These are phyloP conservation scores for Gynochthodes officinalis DNA, from an alignment of 257 asterid genomes.

Conservation along the genomic window DNA sequence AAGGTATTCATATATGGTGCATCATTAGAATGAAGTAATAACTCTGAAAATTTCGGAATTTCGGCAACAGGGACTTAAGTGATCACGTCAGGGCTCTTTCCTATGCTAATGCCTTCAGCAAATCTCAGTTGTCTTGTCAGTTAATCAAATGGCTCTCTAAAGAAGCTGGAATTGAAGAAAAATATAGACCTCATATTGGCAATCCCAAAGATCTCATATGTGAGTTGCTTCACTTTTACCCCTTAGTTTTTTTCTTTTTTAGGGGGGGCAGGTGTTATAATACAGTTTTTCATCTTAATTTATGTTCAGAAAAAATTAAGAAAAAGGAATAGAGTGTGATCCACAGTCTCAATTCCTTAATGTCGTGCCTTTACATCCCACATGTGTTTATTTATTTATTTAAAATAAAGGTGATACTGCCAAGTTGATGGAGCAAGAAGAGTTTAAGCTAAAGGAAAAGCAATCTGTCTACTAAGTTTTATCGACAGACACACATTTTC, in stretches of 20 bases:
- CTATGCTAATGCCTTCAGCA: conserved; percentile 51
- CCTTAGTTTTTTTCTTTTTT: background rate
- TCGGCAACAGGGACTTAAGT: conserved; percentile 45
- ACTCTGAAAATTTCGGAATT: conserved; percentile 29
- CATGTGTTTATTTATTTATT: background rate
- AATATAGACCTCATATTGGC: conserved; percentile 28
- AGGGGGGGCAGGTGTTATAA: background rate
- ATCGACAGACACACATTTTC: background rate
- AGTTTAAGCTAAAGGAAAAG: background rate
- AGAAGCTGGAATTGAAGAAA: conserved; percentile 38
- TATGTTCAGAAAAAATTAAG: background rate
- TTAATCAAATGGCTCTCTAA: conserved; percentile 48
- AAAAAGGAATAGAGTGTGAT: background rate
- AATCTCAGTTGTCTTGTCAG: conserved; percentile 51
- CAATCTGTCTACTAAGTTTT: background rate
- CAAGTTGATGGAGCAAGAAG: background rate
- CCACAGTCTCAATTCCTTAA: background rate
- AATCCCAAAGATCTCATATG: conserved; percentile 65
- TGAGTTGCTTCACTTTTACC: conserved; percentile 35
- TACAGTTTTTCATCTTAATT: background rate
- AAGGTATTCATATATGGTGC: conserved; percentile 12
- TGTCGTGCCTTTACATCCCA: background rate
- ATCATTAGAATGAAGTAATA: conserved; percentile 21
- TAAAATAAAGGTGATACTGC: background rate
- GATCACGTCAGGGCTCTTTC: conserved; percentile 50